Conservation (phyloP, 306 rosid genomes). For the Cucumis hystrix region DNA sequence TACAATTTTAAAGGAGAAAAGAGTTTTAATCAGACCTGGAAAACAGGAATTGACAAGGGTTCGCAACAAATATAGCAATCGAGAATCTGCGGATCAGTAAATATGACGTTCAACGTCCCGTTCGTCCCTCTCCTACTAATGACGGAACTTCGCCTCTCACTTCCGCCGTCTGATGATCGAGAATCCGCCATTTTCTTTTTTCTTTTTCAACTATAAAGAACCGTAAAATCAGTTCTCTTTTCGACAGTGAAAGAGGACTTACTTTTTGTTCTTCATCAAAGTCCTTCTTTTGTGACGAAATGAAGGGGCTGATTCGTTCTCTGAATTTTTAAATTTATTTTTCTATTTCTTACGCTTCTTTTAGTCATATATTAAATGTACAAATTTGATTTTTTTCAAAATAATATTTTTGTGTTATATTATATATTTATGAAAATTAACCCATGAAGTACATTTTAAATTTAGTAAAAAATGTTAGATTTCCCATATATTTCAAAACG, state of each 20-base stretch:
- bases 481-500: no score
- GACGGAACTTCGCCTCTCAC: not conserved
- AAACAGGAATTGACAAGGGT: slow-evolving; percentile 44
- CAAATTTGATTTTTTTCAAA: no score
- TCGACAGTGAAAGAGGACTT: not conserved
- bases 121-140: not conserved
- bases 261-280: not conserved
- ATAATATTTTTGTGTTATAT: no score
- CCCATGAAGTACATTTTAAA: no score
- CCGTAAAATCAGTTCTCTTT: not conserved
- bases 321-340: no score
- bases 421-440: no score
- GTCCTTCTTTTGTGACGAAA: not conserved
- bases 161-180: not conserved
- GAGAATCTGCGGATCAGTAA: slow-evolving; percentile 64
- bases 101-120: not conserved
- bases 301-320: no score
- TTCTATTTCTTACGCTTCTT: no score
- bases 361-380: no score
- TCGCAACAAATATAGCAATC: slow-evolving; percentile 76
- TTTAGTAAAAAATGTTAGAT: no score
- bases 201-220: not conserved
- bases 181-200: not conserved
- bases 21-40: slow-evolving; percentile 35
- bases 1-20: not conserved